Conservation (phyloP, 2,329 filamentous ascomycete species). For the Malbranchea zuffiana region DNA sequence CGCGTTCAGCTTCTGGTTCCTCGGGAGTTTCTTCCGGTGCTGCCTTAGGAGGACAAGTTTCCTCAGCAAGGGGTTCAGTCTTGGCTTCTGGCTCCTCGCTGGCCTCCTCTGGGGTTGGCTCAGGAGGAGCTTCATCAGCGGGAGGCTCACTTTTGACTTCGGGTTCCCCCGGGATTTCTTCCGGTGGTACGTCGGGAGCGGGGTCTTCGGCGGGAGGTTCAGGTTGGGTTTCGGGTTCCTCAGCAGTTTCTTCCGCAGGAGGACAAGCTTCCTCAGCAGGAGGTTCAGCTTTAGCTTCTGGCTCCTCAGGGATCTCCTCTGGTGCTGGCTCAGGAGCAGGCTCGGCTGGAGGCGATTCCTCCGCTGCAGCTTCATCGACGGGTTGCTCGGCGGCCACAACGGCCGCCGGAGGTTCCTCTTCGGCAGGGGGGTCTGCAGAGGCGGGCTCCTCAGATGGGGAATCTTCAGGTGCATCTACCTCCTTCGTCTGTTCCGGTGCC, state of each 20-base stretch:
- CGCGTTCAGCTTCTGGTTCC: too few species aligned
- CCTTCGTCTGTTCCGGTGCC: conserved; percentile 2
- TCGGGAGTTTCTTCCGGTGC: conserved; percentile 9
- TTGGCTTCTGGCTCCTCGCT: conserved; percentile 8
- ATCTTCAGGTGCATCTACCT: conserved; percentile 7
- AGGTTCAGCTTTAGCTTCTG: conserved; percentile 6
- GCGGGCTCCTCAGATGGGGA: conserved; percentile 8
- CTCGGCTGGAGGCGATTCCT: conserved; percentile 6
- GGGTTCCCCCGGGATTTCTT: too few species aligned
- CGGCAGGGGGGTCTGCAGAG: conserved; percentile 9
- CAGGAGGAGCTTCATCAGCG: conserved; percentile 2
- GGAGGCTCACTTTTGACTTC: too few species aligned
- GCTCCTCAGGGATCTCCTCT: conserved; percentile 8
- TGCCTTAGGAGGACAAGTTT: conserved; percentile 12
- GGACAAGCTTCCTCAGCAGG: conserved; percentile 9
- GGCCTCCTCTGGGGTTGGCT: conserved; percentile 5
- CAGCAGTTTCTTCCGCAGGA: conserved; percentile 5
- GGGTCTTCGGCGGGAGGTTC: conserved; percentile 9
- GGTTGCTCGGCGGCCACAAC: not conserved
- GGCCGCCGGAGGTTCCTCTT: conserved; percentile 9
- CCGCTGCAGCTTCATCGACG: conserved; percentile 4
- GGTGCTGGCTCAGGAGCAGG: conserved; percentile 1
- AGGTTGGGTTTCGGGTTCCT: not conserved
- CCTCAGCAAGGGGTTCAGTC: conserved; percentile 4
- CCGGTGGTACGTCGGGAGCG: conserved; percentile 9